phyloP scores from a whole-genome alignment of 129 eudicot genomes.

The Escallonia herrerae region DNA sequence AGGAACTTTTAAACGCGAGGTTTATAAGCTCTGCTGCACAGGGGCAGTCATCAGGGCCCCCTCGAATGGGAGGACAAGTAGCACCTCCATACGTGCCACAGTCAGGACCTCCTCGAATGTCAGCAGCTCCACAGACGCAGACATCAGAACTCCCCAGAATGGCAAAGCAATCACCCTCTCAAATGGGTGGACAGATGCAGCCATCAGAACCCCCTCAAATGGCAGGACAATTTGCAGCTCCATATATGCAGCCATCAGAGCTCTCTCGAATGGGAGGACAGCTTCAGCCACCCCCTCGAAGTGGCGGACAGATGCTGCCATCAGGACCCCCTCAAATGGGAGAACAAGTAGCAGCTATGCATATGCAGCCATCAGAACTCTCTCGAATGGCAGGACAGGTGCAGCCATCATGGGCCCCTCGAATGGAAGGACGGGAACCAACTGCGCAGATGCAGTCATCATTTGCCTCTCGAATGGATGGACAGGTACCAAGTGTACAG shows the following conservation, averaged over 20 bases:
- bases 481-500: not conserved
- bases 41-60: conserved; percentile 16
- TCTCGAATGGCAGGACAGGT: conserved; percentile 20
- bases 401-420: too few relatives aligned
- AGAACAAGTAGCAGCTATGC: conserved; percentile 12
- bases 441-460: conserved; percentile 3
- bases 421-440: not conserved
- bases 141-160: conserved; percentile 11
- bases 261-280: conserved; percentile 23
- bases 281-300: too few relatives aligned
- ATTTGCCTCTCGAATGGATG: too few relatives aligned
- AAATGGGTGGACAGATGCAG: not conserved
- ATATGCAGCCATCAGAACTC: conserved; percentile 16
- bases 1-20: conserved; percentile 40
- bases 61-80: conserved; percentile 20
- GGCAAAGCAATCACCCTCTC: conserved; percentile 7
- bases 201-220: conserved; percentile 20
- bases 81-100: not conserved
- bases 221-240: conserved; percentile 16
- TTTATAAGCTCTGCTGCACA: conserved; percentile 24
- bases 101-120: too few relatives aligned
- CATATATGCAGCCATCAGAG: conserved; percentile 14
- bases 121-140: not conserved
- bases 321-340: conserved; percentile 24
- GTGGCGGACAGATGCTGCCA: conserved; percentile 3